Base-by-base conservation (phyloP, 202 grass and related monocot species). In the Dendrocalamus latiflorus region DNA sequence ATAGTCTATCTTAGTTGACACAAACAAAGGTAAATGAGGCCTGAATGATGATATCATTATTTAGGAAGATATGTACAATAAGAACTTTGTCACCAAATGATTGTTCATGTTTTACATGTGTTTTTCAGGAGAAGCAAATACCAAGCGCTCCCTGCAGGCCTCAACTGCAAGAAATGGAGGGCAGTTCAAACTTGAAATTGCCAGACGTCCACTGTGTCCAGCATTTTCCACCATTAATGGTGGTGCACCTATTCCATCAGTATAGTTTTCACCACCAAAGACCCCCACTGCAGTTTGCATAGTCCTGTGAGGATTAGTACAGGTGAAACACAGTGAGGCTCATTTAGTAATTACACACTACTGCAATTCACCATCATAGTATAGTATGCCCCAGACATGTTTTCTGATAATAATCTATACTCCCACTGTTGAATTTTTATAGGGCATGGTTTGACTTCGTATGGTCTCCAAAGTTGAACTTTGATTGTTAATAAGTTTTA, bases 271-370 rank as follows among this genome's bases (percentile, higher is more conserved):
- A 75, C 96, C 93, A 63, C 96, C 96, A 81, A 98, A 98, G 56
- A 98, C 93, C 14, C 96, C 96, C 0, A 87, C 96, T 77, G 96
- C 91, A 55, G 96, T 98, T 90, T 98, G 93, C 87, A 95, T 95
- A 68, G 96, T 95, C 81, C 96, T 98, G 85, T 55, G 6, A 64
- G 2, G n/a, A 79, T 81, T 39, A 73, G 41, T 75, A 69, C 28
- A 70, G 4, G 38, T 77, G 14, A 71, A 58, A 77, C 67, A 86
- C n/a, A 76, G 72, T 36, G 53, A 83, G 68, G 1, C 18, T 77
- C 51, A 63, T 83, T 49, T 63, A 71, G n/a, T 65, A 51, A 43
- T 47, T 18, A 30, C 24, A 47, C 0, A 70, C 30, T 65, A 37
- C 34, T 30, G 45, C 33, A 56, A 71, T 80, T 60, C 48, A 51